Evolutionary conservation across 148 eudicot genomes (phyloP), one percentile per base, ranked within the genome.

Genomic region (Tetragonia tetragonoides): DNA sequence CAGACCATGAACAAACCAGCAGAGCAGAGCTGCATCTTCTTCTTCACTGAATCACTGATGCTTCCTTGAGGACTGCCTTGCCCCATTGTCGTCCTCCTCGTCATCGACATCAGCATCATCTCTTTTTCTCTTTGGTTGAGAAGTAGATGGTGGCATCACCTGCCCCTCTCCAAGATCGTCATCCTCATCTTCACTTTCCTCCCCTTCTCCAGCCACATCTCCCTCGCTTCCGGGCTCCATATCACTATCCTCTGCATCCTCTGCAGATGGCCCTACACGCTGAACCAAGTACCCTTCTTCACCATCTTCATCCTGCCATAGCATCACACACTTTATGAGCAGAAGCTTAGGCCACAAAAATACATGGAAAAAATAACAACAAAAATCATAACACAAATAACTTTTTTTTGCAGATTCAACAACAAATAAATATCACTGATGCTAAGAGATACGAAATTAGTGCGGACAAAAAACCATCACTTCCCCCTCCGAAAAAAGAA

Each of bases 231-330:
- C 89, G 28, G 85, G 82, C 38, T 84, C 88, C 85, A 87, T 77
- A 68, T 87, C 91, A 81, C 86, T 88, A 20, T 81, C 88, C 15
- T 78, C 88, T 40, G 72, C 90, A 77, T 75, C 86, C 28, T 77
- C 89, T 61, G 81, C 85, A 34, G 83, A 84, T 69, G 83, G 93
- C 51, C 76, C 83, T 0, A 90, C 96, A 20, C 89, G 90, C 64
- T 93, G 98, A 64, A 93, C 90, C 75, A 93, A 79, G 85, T 87
- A 93, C 14, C 94, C 94, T 23, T 85, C 80, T 28, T 87, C 95
- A 60, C 84, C 78, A 78, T 93, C 98, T 77, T 93, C 97, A 63
- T 93, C 98, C 92, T 93, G 91, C 81, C 81, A 85, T 81, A 51
- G 74, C 18, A 75, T 9, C 16, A 41, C 40, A 74, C 4, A 39